Evolutionary conservation across 108 stramenopile genomes (phyloP), one percentile per base, ranked within the genome.

Genomic region (Cyclotella atomus): DNA sequence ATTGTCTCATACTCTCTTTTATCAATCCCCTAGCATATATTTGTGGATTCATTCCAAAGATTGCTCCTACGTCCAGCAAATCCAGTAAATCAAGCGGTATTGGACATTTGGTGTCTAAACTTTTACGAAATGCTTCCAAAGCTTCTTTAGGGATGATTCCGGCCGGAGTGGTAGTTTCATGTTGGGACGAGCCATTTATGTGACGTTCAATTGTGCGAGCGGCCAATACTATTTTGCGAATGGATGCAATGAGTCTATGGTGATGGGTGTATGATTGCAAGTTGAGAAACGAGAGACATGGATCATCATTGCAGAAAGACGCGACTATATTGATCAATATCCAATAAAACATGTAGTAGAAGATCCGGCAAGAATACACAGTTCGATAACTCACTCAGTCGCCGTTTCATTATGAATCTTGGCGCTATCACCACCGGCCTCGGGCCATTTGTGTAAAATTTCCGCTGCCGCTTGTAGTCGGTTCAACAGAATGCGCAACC

Each of bases 21-120:
- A 94, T 77, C 56, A 94, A 75, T 14, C 88, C 90, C 33, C 89
- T 71, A 3, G 90, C 83, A 85, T 91, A 94, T 45, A 87, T 85
- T 59, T 90, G 89, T 10, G 93, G 93, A 79, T 94, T 90, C 46
- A 90, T 57, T 10, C 90, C 89, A 68, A 76, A 76, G 9, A 63
- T 59, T 50, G 71, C 56, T 20, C 83, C 84, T 54, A 85, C 77
- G 70, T 94, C 93, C 36, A 94, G 62, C 68, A 94, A 78, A 64
- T 91, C 93, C 71, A 94, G 70, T 35, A 94, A 67, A 83, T 94
- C 90, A 43, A 91, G 70, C 0, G 93, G 89, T 10, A 94, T 76
- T 8, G 83, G 84, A 81, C 87, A 91, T 33, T 68, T 54, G 0
- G 83, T 72, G 29, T 88, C 79, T 28, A 94, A 67, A 12, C 79